These are phyloP conservation scores for Fagopyrum esculentum DNA, from an alignment of 148 eudicot species.

Conservation along the genomic window DNA sequence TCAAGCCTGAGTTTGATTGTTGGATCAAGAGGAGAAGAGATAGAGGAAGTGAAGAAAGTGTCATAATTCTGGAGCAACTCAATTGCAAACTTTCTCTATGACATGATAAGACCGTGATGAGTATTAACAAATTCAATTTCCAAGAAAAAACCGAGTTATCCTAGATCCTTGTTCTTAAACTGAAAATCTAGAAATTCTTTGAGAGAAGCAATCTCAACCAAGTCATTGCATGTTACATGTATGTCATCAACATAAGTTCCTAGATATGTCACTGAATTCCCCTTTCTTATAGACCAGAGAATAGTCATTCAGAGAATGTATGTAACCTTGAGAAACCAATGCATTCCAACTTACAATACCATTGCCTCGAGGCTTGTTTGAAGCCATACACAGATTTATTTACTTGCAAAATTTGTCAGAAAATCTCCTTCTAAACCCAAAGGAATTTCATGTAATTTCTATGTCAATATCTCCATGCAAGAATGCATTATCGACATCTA, in stretches of 20 bases:
- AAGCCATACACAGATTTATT: not conserved
- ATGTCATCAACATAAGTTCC: not conserved
- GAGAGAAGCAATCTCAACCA: not conserved
- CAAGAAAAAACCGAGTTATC: not conserved
- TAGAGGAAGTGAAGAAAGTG: too few relatives aligned
- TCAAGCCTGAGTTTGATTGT: too few relatives aligned
- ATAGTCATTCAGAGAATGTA: not conserved
- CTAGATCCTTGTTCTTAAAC: not conserved
- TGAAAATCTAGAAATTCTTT: not conserved
- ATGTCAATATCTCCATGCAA: too few relatives aligned
- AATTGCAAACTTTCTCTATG: not conserved
- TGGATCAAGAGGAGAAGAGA: too few relatives aligned
- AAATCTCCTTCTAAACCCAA: not conserved
- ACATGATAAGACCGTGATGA: not conserved
- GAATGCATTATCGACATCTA: too few relatives aligned
- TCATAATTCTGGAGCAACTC: not conserved
- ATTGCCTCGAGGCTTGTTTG: not conserved
- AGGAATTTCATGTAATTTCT: too few relatives aligned
- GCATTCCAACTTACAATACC: not conserved
- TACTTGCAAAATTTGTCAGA: not conserved
- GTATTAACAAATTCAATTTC: not conserved
- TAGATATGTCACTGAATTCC: not conserved
- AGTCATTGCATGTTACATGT: not conserved
- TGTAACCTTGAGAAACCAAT: not conserved
- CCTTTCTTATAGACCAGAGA: not conserved